Evolutionary conservation across 257 asterid species (phyloP).

Genomic region (Linderniella brevidens): DNA sequence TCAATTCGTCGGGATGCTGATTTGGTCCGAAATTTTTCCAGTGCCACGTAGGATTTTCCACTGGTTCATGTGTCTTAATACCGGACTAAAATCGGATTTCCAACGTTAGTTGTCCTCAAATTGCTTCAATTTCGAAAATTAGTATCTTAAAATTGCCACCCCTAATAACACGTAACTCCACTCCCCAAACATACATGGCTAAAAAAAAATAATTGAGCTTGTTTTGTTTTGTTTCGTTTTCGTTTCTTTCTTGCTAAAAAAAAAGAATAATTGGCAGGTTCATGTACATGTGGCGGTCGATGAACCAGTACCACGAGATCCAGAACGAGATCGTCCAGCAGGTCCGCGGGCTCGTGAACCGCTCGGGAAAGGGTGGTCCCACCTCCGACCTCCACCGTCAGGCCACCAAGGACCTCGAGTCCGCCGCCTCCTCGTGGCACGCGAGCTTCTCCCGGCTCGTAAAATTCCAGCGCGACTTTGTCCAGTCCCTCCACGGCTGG

Average conservation of each 20-base stretch:
- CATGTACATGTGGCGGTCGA: conserved; percentile 99
- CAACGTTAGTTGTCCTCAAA: too few relatives aligned
- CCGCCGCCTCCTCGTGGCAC: conserved; percentile 89
- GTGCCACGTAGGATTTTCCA: too few relatives aligned
- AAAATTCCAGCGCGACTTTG: conserved; percentile 62
- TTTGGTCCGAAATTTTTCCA: too few relatives aligned
- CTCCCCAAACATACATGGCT: too few relatives aligned
- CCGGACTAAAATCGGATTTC: too few relatives aligned
- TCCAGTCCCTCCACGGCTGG: conserved; percentile 75
- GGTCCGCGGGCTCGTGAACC: conserved; percentile 70
- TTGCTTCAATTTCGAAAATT: too few relatives aligned
- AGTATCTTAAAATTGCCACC: too few relatives aligned
- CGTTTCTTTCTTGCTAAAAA: not conserved
- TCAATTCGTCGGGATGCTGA: too few relatives aligned
- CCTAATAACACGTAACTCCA: too few relatives aligned
- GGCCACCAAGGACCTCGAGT: conserved; percentile 89
- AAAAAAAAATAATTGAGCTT: conserved; percentile 9
- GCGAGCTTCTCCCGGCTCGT: conserved; percentile 70
- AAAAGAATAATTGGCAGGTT: conserved; percentile 31
- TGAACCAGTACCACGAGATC: conserved; percentile 74
- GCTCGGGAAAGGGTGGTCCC: conserved; percentile 39
- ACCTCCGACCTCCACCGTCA: conserved; percentile 86
- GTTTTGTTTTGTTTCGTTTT: not conserved
- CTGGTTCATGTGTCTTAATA: too few relatives aligned
- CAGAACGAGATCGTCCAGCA: conserved; percentile 89